Conservation (phyloP, 768 basidiomycete genomes). For the Macrocybe gigantea region DNA sequence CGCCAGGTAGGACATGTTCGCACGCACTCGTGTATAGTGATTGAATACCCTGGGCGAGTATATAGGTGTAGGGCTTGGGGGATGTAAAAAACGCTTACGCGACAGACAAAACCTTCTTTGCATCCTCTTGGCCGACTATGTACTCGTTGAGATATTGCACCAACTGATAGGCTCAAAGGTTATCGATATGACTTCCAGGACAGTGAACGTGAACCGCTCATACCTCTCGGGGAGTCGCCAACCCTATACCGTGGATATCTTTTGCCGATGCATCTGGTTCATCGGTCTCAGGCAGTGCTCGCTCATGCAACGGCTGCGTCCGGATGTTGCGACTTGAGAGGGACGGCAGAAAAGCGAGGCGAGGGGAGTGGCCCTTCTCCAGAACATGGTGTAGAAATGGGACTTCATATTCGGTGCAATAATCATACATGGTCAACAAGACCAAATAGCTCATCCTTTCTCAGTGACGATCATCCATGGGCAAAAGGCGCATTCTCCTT, state of each 20-base stretch:
- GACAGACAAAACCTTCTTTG: slow-evolving; percentile 91
- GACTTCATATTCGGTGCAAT: too few species aligned
- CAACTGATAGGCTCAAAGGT: slow-evolving; percentile 43
- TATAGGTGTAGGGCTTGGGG: neutral
- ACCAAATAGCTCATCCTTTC: too few species aligned
- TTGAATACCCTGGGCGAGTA: slow-evolving; percentile 71
- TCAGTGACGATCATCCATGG: slow-evolving; percentile 25
- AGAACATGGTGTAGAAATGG: too few species aligned
- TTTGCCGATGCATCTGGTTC: too few species aligned
- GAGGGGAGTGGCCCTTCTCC: slow-evolving; percentile 9
- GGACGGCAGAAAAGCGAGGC: slow-evolving; percentile 20
- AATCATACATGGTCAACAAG: too few species aligned
- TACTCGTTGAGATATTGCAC: slow-evolving; percentile 84
- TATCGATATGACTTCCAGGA: neutral
- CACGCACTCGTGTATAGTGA: slow-evolving; percentile 85
- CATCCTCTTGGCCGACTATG: slow-evolving; percentile 86
- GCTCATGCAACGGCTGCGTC: slow-evolving; percentile 52
- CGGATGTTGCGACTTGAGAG: slow-evolving; percentile 34
- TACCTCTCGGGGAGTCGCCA: slow-evolving; percentile 55
- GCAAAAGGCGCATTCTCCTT: slow-evolving; percentile 44
- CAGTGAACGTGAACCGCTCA: too few species aligned
- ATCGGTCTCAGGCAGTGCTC: too few species aligned
- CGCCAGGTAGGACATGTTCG: slow-evolving; percentile 51
- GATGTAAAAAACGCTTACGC: slow-evolving; percentile 54
- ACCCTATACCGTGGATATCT: slow-evolving; percentile 32